Conservation (phyloP, 352 stramenopile species). For the Phytophthora pistaciae region DNA sequence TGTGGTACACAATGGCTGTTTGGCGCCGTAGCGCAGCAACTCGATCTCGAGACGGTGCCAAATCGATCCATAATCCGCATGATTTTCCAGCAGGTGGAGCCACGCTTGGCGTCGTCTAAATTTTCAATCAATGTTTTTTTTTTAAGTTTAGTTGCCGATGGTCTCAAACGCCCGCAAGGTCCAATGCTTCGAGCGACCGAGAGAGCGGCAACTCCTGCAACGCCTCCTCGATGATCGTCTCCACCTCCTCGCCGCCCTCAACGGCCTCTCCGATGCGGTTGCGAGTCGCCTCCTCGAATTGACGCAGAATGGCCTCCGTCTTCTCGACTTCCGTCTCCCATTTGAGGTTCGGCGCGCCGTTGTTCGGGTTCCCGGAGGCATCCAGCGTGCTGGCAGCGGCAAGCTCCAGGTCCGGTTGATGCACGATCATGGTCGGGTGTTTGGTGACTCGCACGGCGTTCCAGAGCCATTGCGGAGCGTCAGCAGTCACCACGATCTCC, state of each 20-base stretch:
- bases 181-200: constrained; percentile 81
- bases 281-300: constrained; percentile 83
- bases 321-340: constrained; percentile 88
- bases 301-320: constrained; percentile 81
- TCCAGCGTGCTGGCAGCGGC: constrained; percentile 44
- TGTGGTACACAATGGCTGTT: constrained; percentile 2
- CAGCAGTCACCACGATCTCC: constrained; percentile 80
- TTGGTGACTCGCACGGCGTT: constrained; percentile 85
- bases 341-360: constrained; percentile 53
- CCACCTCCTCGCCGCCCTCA: constrained; percentile 64
- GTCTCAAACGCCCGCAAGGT: constrained; percentile 73
- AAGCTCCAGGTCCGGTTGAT: constrained; percentile 76
- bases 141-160: background rate
- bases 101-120: background rate
- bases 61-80: constrained; percentile 3
- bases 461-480: constrained; percentile 87
- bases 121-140: background rate
- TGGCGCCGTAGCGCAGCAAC: constrained; percentile 16
- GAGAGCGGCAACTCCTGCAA: constrained; percentile 73
- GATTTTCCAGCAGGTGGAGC: constrained; percentile 5
- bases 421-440: constrained; percentile 89
- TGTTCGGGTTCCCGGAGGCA: constrained; percentile 40
- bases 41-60: constrained; percentile 30
- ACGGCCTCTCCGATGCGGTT: constrained; percentile 63
- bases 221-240: constrained; percentile 71